phyloP scores from a whole-genome alignment of 768 basidiomycete species.

The Serendipita sp. region DNA sequence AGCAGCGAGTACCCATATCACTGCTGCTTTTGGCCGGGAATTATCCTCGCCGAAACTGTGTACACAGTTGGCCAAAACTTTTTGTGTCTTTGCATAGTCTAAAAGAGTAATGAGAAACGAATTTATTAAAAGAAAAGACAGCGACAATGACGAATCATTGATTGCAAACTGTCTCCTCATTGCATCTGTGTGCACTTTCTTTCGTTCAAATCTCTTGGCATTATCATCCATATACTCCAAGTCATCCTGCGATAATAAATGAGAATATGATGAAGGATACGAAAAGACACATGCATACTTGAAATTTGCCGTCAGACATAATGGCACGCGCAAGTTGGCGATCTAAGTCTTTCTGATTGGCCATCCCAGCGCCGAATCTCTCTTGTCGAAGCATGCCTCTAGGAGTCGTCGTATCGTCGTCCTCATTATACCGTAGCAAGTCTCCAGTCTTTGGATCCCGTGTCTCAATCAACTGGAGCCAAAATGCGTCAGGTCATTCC shows the following conservation, averaged over 20 bases:
- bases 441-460: slow-evolving; percentile 85
- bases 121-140: not conserved
- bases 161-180: slow-evolving; percentile 97
- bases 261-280: not conserved
- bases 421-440: slow-evolving; percentile 72
- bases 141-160: slow-evolving; percentile 40
- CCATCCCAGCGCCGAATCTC: slow-evolving; percentile 71
- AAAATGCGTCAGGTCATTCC: not conserved
- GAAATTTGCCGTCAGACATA: slow-evolving; percentile 74
- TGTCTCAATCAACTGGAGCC: slow-evolving; percentile 51
- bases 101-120: slow-evolving; percentile 7
- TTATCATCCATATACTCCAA: slow-evolving; percentile 96
- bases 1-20: slow-evolving; percentile 83
- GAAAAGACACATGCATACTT: slow-evolving; percentile 30
- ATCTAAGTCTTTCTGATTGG: slow-evolving; percentile 86
- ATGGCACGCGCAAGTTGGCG: slow-evolving; percentile 79
- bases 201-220: slow-evolving; percentile 76
- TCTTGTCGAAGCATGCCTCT: slow-evolving; percentile 79
- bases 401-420: slow-evolving; percentile 74
- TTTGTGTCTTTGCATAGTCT: slow-evolving; percentile 95
- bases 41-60: slow-evolving; percentile 93
- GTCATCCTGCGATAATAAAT: slow-evolving; percentile 38
- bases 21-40: slow-evolving; percentile 68
- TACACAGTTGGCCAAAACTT: slow-evolving; percentile 66
- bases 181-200: slow-evolving; percentile 91